A percentile compares a stretch with the other conserved stretches of the same genome.
These are phyloP conservation scores for Peribolospora baueri DNA, from an alignment of 768 basidiomycete genomes.

Conservation along the genomic window DNA sequence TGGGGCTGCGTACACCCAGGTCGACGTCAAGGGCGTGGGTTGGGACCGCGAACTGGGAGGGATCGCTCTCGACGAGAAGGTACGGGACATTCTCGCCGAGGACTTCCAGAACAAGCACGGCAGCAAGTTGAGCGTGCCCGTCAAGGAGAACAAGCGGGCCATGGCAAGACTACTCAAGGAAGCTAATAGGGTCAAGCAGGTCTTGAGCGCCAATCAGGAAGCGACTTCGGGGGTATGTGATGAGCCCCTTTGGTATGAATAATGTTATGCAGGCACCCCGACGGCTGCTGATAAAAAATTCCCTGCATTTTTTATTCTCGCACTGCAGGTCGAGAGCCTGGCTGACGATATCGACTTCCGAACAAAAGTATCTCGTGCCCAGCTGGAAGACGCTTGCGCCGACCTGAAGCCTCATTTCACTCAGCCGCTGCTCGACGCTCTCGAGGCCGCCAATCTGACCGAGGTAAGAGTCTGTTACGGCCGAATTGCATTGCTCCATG, in stretches of 20 bases:
- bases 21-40: conserved; percentile 57
- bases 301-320: conserved; percentile 1
- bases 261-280: background rate
- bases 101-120: conserved; percentile 47
- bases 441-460: conserved; percentile 39
- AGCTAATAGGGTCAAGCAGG: conserved; percentile 65
- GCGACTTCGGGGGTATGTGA: conserved; percentile 41
- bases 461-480: conserved; percentile 26
- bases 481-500: background rate
- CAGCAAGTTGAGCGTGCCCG: conserved; percentile 20
- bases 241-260: background rate
- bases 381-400: conserved; percentile 50
- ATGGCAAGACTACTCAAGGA: conserved; percentile 92
- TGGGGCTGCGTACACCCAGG: conserved; percentile 26
- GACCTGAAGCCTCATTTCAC: conserved; percentile 41
- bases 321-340: conserved; percentile 50
- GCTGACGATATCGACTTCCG: conserved; percentile 80
- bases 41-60: conserved; percentile 56
- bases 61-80: conserved; percentile 53
- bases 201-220: conserved; percentile 78
- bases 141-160: conserved; percentile 44
- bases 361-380: conserved; percentile 43
- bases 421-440: conserved; percentile 48
- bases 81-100: conserved; percentile 54
- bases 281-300: background rate